A percentile compares a stretch with the other conserved stretches of the same genome.
Evolutionary conservation across 495 filamentous ascomycete species (phyloP).

Genomic region (Sordaria brevicollis): DNA sequence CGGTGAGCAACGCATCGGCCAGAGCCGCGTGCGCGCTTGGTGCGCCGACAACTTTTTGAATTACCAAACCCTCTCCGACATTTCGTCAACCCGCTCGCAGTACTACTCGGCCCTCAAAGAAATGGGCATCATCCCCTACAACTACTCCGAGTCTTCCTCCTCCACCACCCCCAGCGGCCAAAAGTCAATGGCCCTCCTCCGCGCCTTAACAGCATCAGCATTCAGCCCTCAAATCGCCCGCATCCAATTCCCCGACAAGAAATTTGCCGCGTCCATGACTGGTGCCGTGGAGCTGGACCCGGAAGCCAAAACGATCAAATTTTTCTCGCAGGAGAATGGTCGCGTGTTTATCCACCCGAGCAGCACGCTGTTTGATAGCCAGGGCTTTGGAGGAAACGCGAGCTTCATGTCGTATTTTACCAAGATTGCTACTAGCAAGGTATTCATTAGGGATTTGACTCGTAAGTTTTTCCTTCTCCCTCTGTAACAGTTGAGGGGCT

Average conservation of each 20-base stretch:
- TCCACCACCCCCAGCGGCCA: conserved; percentile 30
- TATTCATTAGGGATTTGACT: conserved; percentile 82
- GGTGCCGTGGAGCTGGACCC: conserved; percentile 89
- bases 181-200: conserved; percentile 50
- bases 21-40: conserved; percentile 60
- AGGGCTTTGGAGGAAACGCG: conserved; percentile 56
- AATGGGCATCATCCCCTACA: conserved; percentile 58
- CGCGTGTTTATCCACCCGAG: conserved; percentile 87
- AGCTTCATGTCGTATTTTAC: conserved; percentile 77
- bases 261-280: conserved; percentile 72
- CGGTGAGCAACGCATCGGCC: conserved; percentile 37
- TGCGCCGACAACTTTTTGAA: conserved; percentile 86
- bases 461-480: conserved; percentile 46
- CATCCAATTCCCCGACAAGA: conserved; percentile 89
- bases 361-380: conserved; percentile 74
- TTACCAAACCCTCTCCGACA: conserved; percentile 72
- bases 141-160: conserved; percentile 8
- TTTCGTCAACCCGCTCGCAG: conserved; percentile 74
- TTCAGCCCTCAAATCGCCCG: conserved; percentile 87
- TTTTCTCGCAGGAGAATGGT: conserved; percentile 76
- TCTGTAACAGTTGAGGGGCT: neutral
- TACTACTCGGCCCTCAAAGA: conserved; percentile 80
- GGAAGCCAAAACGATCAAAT: conserved; percentile 83
- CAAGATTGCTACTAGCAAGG: conserved; percentile 82
- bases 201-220: conserved; percentile 79